Base-by-base conservation (phyloP, 139 green algal species). In the Haematococcus sp. region DNA sequence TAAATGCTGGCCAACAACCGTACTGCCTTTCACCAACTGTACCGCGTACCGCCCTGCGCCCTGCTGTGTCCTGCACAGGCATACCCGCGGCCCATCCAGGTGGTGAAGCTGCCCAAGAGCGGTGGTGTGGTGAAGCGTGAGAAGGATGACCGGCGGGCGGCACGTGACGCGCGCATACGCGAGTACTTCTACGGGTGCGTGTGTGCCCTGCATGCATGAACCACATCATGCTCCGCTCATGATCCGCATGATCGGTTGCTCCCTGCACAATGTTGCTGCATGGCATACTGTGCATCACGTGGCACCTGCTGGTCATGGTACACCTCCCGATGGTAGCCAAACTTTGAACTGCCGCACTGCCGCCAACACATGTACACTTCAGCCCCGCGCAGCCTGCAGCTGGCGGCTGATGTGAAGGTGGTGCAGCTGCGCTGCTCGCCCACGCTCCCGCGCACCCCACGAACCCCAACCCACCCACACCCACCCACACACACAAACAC, bases 111-210 rank as follows among this genome's bases (percentile, higher is more conserved):
- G 31, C 40, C 73, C 35, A 92, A 91, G 74, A 96, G 88, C 0
- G 93, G 89, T 7, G 94, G 94, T 28, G 91, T 94, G 19, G 94
- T 97, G 33, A 86, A 80, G 25, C 86, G 94, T 11, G 64, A 75
- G 32, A 56, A 65, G 0, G 76, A 88, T 60, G 75, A 86, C 59
- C 87, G 94, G 11, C 67, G 78, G 34, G 1, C 28, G 4, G 74
- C 86, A 2, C 81, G 94, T 31, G 84, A 70, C n/a, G 32, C 52
- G n/a, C 81, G 91, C 25, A 76, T 95, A 25, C 82, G 82, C 27
- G 91, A 95, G 30, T 98, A 98, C 76, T 98, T 98, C 63, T 98
- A 98, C 70, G 94, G 94, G 27, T 40, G 56, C 4, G 33, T 40
- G 22, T n/a, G n/a, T n/a, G 23, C 63, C 49, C 2, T n/a, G 35